Evolutionary conservation across 2,329 filamentous ascomycete genomes (phyloP), one percentile per base, ranked within the genome.

Genomic region (Aspergillus texensis): DNA sequence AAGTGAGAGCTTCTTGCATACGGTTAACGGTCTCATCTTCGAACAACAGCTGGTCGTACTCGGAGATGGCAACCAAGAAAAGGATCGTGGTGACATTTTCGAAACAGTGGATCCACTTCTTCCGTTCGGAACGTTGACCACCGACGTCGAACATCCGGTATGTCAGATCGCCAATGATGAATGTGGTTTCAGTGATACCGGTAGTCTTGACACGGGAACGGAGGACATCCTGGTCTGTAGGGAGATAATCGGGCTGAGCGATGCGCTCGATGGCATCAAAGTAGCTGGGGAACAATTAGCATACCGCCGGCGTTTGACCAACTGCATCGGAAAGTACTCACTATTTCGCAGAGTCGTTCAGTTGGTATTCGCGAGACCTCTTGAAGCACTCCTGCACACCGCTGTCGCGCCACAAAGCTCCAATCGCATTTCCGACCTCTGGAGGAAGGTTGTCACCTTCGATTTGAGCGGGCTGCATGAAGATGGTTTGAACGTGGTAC

Each of bases 91-190:
- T 97, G 74, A 97, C 94, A 74, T 97, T 97, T 84, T 97, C 94
- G 81, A 97, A 97, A 83, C 94, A 97, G 84, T 97, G 94, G 72
- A 97, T 97, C 94, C 94, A 97, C 88, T 97, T 97, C 91, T 97
- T 97, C 78, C 94, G 90, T 82, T 97, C 94, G 8, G 93, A 97
- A 78, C 94, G 88, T 81, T 97, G 94, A 69, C 94, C 94, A 86
- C 94, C 94, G 53, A 97, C 94, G 75, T 97, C 94, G 81, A 97
- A 97, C 94, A 97, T 97, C 70, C 93, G 89, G 84, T 97, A 97
- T 62, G 93, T 97, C 68, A 97, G 84, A 74, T 97, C 92, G 70
- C 93, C 93, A 70, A 96, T 96, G 78, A 95, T 95, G 82, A 97
- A 97, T 36, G 92, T 95, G 26, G 94, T 97, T 82, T 97, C 93